Evolutionary conservation across 179 eudicot genomes (phyloP).

Genomic region (Carnegiea gigantea): DNA sequence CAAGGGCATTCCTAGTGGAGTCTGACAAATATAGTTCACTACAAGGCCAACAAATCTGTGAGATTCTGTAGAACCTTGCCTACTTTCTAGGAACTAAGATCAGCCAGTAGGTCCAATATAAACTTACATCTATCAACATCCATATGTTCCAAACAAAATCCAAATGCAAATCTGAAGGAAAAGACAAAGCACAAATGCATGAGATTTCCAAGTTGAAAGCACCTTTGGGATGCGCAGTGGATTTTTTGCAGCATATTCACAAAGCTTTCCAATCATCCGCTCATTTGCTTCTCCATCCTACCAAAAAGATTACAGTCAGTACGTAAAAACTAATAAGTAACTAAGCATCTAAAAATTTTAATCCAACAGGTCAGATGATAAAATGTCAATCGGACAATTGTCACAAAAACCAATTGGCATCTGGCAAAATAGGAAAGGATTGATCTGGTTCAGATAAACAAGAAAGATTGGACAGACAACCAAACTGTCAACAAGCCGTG

Average conservation of each 20-base stretch:
- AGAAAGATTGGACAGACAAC: not conserved
- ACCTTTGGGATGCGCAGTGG: constrained; percentile 98
- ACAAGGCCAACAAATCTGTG: too few relatives aligned
- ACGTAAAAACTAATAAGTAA: constrained; percentile 1
- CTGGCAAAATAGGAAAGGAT: too few relatives aligned
- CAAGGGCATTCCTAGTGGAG: too few relatives aligned
- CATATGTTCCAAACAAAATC: not conserved
- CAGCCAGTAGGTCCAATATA: too few relatives aligned
- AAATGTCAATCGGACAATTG: not conserved
- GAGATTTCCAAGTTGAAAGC: constrained; percentile 13
- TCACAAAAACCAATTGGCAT: too few relatives aligned
- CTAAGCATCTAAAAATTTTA: not conserved
- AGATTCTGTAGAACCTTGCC: too few relatives aligned
- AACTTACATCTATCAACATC: not conserved
- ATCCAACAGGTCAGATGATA: not conserved
- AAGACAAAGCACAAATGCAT: not conserved
- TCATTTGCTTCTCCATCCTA: constrained; percentile 93
- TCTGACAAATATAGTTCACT: too few relatives aligned
- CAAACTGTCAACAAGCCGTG: not conserved
- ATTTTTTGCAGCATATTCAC: constrained; percentile 92
- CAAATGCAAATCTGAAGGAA: not conserved
- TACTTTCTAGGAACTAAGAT: too few relatives aligned
- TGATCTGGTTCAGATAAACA: not conserved
- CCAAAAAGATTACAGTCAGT: constrained; percentile 16
- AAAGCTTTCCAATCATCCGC: constrained; percentile 86